Percentiles rank a stretch among this genome's conserved stretches.
These are phyloP conservation scores for Blastobotrys indianensis DNA, from an alignment of 1,139 yeast genomes.

Conservation along the genomic window DNA sequence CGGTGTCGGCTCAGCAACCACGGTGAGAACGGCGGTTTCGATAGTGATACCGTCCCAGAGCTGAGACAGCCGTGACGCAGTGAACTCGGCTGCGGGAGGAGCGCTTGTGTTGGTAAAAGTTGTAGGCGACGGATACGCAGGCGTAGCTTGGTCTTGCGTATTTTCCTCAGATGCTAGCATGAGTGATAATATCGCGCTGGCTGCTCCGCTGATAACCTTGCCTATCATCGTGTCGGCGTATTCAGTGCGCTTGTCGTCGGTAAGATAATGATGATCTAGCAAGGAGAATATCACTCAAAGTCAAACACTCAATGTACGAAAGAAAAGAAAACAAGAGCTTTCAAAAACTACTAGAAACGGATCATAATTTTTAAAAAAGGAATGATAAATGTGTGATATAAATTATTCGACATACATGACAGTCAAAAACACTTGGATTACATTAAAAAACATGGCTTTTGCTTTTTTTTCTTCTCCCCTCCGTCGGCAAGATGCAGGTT, in stretches of 20 bases:
- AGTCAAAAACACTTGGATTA: no score
- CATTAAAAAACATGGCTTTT: neutral
- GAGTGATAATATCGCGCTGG: no score
- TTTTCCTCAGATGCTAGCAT: no score
- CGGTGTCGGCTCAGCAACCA: constrained; percentile 16
- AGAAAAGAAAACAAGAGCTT: neutral
- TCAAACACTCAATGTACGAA: neutral
- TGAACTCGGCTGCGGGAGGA: constrained; percentile 1
- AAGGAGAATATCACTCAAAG: no score
- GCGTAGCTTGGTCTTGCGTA: no score
- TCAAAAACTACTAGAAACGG: neutral
- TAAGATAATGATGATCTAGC: no score
- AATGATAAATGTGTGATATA: no score
- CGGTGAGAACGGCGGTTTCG: constrained; percentile 12
- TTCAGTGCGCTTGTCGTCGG: no score
- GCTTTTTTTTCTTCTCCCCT: constrained; percentile 1
- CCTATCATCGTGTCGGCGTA: no score
- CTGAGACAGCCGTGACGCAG: constrained; percentile 7
- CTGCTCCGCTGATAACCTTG: no score
- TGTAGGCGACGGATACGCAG: no score
- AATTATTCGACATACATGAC: neutral
- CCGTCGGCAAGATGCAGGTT: no score
- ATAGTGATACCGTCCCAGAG: constrained; percentile 14
- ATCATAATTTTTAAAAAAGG: neutral
- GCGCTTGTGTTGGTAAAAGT: neutral